These are phyloP conservation scores for Aspergillus funiculosus DNA, from an alignment of 495 filamentous ascomycete genomes.

Conservation along the genomic window DNA sequence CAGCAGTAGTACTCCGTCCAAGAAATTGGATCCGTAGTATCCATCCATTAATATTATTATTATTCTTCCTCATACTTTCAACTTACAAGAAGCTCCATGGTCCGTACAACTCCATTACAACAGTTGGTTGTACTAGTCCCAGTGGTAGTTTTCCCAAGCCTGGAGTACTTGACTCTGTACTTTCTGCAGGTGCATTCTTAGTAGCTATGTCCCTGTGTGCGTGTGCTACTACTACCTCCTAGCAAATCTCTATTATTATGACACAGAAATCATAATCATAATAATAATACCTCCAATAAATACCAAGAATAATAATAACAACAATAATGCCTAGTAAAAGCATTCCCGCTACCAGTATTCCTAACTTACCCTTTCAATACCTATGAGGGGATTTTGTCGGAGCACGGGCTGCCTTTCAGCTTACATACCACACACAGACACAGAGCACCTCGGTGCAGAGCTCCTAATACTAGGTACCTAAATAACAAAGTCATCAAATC, in stretches of 20 bases:
- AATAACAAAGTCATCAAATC: too few relatives aligned
- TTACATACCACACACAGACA: too few relatives aligned
- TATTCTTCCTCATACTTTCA: conserved; percentile 15
- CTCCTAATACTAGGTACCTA: too few relatives aligned
- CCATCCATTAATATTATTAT: too few relatives aligned
- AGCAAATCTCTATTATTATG: too few relatives aligned
- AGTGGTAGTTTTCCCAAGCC: neutral
- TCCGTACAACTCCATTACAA: conserved; percentile 14
- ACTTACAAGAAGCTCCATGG: conserved; percentile 12
- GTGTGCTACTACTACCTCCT: conserved; percentile 12
- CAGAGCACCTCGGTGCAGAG: too few relatives aligned
- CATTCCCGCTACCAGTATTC: too few relatives aligned
- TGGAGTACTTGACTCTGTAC: conserved; percentile 4
- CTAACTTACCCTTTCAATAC: conserved; percentile 1
- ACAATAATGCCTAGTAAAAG: conserved; percentile 6
- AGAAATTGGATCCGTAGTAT: neutral
- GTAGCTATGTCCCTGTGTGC: neutral
- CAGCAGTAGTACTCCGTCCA: conserved; percentile 8
- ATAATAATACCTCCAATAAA: too few relatives aligned
- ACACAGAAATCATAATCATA: too few relatives aligned
- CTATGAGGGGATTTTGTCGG: conserved; percentile 1
- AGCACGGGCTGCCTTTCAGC: conserved; percentile 4
- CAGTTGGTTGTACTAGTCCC: conserved; percentile 7
- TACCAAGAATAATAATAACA: neutral
- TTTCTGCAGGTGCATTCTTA: conserved; percentile 7